Conservation (phyloP, 1,284 basidiomycete genomes). For the Tilletia setariae region DNA sequence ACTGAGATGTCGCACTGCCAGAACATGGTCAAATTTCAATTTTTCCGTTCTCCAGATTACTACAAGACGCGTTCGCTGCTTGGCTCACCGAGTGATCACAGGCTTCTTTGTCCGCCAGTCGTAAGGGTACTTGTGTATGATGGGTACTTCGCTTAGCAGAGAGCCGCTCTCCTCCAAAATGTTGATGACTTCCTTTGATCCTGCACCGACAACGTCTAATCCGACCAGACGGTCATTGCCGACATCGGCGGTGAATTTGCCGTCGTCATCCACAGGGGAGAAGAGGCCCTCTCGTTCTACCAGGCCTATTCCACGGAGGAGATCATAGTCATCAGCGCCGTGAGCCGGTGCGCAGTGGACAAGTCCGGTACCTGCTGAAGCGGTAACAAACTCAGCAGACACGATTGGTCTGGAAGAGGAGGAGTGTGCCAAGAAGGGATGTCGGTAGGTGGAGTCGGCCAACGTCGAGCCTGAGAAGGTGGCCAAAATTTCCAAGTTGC, state of each 20-base stretch:
- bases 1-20: slow-evolving; percentile 80
- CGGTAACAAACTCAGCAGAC: slow-evolving; percentile 69
- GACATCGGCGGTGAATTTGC: slow-evolving; percentile 64
- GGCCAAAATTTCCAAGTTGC: slow-evolving; percentile 27
- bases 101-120: slow-evolving; percentile 96
- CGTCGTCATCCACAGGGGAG: slow-evolving; percentile 70
- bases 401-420: slow-evolving; percentile 58
- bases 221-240: slow-evolving; percentile 61
- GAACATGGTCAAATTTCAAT: slow-evolving; percentile 56
- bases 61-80: slow-evolving; percentile 38
- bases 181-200: slow-evolving; percentile 67
- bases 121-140: slow-evolving; percentile 88
- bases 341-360: slow-evolving; percentile 96
- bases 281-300: slow-evolving; percentile 31
- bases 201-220: slow-evolving; percentile 69
- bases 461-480: slow-evolving; percentile 56
- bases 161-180: slow-evolving; percentile 58
- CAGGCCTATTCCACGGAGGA: slow-evolving; percentile 37
- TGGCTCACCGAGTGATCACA: slow-evolving; percentile 73
- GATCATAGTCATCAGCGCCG: slow-evolving; percentile 81
- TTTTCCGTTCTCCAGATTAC: neutral
- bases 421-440: slow-evolving; percentile 63
- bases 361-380: slow-evolving; percentile 86
- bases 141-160: slow-evolving; percentile 65
- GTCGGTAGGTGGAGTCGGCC: slow-evolving; percentile 66